These are phyloP conservation scores for Rhodocollybia butyracea DNA, from an alignment of 768 basidiomycete species.

Conservation along the genomic window DNA sequence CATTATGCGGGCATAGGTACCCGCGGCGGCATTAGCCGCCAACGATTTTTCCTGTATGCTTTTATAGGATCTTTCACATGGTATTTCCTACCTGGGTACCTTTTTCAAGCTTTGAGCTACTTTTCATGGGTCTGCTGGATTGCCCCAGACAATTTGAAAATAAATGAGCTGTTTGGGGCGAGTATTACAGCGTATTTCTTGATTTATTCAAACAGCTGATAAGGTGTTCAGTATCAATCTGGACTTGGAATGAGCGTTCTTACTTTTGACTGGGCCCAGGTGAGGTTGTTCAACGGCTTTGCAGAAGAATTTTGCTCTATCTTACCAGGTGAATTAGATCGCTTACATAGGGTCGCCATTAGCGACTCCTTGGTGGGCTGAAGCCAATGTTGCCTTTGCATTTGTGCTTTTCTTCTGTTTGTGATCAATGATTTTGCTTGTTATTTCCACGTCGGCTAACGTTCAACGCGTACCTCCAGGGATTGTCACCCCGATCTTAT, in stretches of 20 bases:
- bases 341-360: conserved; percentile 70
- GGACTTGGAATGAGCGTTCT: conserved; percentile 68
- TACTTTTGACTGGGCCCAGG: conserved; percentile 82
- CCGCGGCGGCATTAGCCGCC: conserved; percentile 66
- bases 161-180: conserved; percentile 78
- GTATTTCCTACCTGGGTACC: conserved; percentile 72
- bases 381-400: conserved; percentile 62
- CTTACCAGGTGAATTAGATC: conserved; percentile 39
- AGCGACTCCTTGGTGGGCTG: conserved; percentile 81
- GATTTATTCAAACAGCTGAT: too few relatives aligned
- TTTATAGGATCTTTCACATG: conserved; percentile 56
- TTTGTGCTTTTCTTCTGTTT: conserved; percentile 69
- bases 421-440: conserved; percentile 17
- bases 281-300: too few relatives aligned
- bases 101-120: conserved; percentile 63
- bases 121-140: conserved; percentile 69
- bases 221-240: conserved; percentile 12
- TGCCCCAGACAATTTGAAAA: conserved; percentile 58
- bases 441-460: too few relatives aligned
- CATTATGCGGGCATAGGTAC: conserved; percentile 63
- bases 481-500: conserved; percentile 31
- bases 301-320: too few relatives aligned
- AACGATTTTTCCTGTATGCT: conserved; percentile 71
- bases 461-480: too few relatives aligned
- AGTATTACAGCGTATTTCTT: too few relatives aligned